Evolutionary conservation across 2,329 filamentous ascomycete species (phyloP), one percentile per base, ranked within the genome.

Genomic region (Colletotrichum sp.): DNA sequence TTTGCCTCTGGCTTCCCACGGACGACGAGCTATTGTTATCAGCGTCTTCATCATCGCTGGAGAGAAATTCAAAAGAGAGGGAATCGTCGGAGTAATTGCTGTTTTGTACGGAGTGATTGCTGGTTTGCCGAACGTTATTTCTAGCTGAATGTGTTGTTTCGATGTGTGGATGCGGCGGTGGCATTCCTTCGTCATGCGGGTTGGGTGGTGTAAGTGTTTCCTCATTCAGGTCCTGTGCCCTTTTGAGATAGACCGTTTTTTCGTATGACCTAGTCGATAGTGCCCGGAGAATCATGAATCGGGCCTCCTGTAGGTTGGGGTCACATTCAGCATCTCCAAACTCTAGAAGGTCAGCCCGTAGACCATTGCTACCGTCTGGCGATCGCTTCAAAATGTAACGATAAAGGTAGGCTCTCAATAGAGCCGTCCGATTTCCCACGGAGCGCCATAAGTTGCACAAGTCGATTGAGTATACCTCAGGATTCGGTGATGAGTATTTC

Each of bases 401-500:
- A 21, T 48, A 21, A 48, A 48, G n/a, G 12, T n/a, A 48, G n/a
- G n/a, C 10, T 3, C 43, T 48, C 3, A 48, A 48, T 10, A 48
- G 5, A 21, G 6, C n/a, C 10, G 5, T 7, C 43, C 43, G 43
- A 48, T 48, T 48, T 0, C 43, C 43, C n/a, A 7, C n/a, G 10
- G 43, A 13, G 4, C n/a, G 18, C 43, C 43, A 48, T 48, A 48
- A 48, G n/a, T 48, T 21, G n/a, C 43, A 48, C n/a, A 48, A 48
- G 10, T 21, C 6, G 43, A 30, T 32, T 1, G 30, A 32, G 2
- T 32, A 32, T 32, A 4, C 30, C 30, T 1, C 30, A 32, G 30
- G 30, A 0, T 32, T 32, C 30, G 30, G 30, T 32, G n/a, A 48
- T 4, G 43, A 48, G 0, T 48, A 48, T 0, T 1, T 1, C 1